Evolutionary conservation across 2,329 filamentous ascomycete genomes (phyloP).

Genomic region (Fusarium duplospermum): DNA sequence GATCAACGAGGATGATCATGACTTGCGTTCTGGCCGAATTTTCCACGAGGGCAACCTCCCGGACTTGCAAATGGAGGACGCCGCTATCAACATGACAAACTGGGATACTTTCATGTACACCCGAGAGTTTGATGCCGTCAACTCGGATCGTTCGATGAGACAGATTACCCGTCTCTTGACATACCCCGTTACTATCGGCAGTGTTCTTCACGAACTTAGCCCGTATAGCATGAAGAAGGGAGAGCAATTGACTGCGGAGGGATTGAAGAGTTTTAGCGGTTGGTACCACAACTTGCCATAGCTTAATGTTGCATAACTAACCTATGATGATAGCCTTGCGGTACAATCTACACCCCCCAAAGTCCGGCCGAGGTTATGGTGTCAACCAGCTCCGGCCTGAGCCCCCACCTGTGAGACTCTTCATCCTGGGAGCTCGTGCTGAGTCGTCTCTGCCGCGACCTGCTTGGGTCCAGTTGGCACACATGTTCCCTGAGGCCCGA

Average conservation of each 20-base stretch:
- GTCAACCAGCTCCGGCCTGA: constrained; percentile 85
- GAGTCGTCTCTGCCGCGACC: constrained; percentile 95
- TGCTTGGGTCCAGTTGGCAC: constrained; percentile 92
- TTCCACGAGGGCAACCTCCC: constrained; percentile 97
- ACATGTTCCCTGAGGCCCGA: constrained; percentile 91
- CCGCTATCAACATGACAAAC: constrained; percentile 95
- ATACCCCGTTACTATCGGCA: constrained; percentile 92
- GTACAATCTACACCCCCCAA: constrained; percentile 92
- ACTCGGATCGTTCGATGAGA: constrained; percentile 89
- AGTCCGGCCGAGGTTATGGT: constrained; percentile 76
- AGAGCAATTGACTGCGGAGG: constrained; percentile 84
- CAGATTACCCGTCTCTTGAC: constrained; percentile 94
- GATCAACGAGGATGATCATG: constrained; percentile 98
- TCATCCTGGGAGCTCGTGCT: constrained; percentile 94
- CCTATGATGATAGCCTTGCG: constrained; percentile 73
- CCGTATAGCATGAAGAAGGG: constrained; percentile 85
- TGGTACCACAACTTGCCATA: constrained; percentile 50
- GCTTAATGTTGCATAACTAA: neutral
- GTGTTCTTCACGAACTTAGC: constrained; percentile 92
- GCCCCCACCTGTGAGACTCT: constrained; percentile 89
- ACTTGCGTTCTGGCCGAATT: constrained; percentile 87
- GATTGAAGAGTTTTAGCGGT: constrained; percentile 94
- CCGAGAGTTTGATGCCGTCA: constrained; percentile 88
- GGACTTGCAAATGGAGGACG: constrained; percentile 89
- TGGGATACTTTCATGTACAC: constrained; percentile 99